These are phyloP conservation scores for Bromus sterilis DNA, from an alignment of 176 grass and related monocot genomes.

Conservation along the genomic window DNA sequence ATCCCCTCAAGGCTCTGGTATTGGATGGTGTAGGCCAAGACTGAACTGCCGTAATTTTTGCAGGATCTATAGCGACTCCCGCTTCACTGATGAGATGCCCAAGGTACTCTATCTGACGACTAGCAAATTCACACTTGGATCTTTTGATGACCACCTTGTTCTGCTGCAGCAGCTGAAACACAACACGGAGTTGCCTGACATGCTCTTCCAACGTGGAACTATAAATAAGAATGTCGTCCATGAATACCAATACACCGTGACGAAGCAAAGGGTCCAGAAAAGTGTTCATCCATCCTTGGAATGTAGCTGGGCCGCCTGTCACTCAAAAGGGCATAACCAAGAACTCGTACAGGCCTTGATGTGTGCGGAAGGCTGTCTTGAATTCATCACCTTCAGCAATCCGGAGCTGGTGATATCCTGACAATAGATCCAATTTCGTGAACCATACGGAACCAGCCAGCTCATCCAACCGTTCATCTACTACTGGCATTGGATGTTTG, in stretches of 20 bases:
- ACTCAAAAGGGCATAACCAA: not conserved
- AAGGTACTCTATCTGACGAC: too few relatives aligned
- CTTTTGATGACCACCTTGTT: too few relatives aligned
- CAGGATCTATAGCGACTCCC: too few relatives aligned
- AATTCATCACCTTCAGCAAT: not conserved
- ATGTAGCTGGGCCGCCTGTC: not conserved
- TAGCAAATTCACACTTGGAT: too few relatives aligned
- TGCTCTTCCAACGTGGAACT: too few relatives aligned
- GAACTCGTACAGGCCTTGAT: not conserved
- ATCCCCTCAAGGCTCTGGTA: too few relatives aligned
- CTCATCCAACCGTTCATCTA: not conserved
- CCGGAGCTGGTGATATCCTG: not conserved
- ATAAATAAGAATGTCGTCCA: not conserved
- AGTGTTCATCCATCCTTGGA: not conserved
- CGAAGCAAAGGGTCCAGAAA: not conserved
- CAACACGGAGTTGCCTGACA: too few relatives aligned
- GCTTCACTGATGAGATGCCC: too few relatives aligned
- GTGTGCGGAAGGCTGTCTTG: not conserved
- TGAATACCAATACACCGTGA: not conserved
- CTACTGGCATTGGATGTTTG: not conserved
- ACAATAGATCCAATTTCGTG: rapidly evolving
- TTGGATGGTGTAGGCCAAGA: too few relatives aligned
- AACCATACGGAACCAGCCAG: not conserved
- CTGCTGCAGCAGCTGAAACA: too few relatives aligned
- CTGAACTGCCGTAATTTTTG: too few relatives aligned